Base-by-base conservation (phyloP, 2,329 filamentous ascomycete genomes). In the Boeremia exigua region DNA sequence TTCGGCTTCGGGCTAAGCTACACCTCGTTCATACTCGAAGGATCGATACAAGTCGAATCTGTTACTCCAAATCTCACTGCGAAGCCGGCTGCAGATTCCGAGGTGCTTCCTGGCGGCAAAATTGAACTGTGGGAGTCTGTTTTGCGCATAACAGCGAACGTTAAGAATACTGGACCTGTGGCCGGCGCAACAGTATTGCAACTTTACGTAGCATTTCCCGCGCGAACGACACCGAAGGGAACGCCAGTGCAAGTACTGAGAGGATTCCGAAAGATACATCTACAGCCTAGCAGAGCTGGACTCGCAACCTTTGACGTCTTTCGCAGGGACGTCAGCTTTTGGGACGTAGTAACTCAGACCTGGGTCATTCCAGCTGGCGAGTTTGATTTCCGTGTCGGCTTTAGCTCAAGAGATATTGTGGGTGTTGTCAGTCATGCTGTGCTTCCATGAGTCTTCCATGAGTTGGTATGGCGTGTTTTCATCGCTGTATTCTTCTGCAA, bases 1-100 rank as follows among this genome's bases (percentile, higher is more conserved):
- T 81, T 80, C 54, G 79, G 79, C n/a, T 80, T 73, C 46, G 78
- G 77, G 6, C 62, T 80, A 3, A 73, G 73, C 3, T 80, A 79
- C 68, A 76, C 76, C 10, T 75, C 68, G 52, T 80, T 80, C 11
- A 19, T 6, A 15, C 32, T 34, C 6, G 32, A 34, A 40, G 23
- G 17, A 40, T 40, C 37, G 37, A 8, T 34, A 7, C 5, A 34
- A 8, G 10, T 15, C 32, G 32, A 40, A 25, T 27, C 19, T 17
- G 6, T 19, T 15, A 9, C 34, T 19, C 10, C 15, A 19, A 37
- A 17, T 9, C 15, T 15, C 34, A 37, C 9, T 37, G 34, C 34
- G 14, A 37, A 15, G 34, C 34, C 14, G 15, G 15, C 14, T 9
- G 6, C 34, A 15, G n/a, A 37, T 15, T 14, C 7, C 15, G 34